Evolutionary conservation across 805 yeast species (phyloP).

Genomic region (Maudiozyma serrabonitensis): DNA sequence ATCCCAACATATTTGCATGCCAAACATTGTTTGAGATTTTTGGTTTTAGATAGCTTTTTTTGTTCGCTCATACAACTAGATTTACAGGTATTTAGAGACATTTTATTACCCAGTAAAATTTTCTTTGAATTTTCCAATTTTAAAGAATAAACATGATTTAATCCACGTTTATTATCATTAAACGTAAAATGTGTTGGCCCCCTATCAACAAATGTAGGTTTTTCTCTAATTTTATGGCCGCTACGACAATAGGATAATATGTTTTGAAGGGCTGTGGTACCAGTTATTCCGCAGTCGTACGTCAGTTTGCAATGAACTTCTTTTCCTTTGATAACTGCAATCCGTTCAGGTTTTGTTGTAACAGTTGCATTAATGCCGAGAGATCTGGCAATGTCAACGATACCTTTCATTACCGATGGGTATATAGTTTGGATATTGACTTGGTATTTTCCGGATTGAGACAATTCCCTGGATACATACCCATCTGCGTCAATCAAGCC

Average conservation of each 20-base stretch:
- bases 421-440: constrained; percentile 29
- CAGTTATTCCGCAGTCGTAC: constrained; percentile 19
- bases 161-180: constrained; percentile 11
- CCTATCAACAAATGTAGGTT: constrained; percentile 9
- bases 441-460: constrained; percentile 10
- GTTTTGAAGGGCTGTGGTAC: constrained; percentile 16
- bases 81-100: constrained; percentile 12
- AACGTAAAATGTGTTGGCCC: constrained; percentile 19
- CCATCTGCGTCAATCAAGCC: constrained; percentile 38
- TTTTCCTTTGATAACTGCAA: constrained; percentile 14
- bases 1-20: constrained; percentile 20
- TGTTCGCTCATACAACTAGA: constrained; percentile 14
- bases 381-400: constrained; percentile 34
- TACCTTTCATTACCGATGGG: constrained; percentile 29
- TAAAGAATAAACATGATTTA: constrained; percentile 15
- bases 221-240: constrained; percentile 14
- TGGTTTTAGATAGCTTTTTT: constrained; percentile 10
- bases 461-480: constrained; percentile 16
- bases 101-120: constrained; percentile 17
- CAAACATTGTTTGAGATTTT: constrained; percentile 15
- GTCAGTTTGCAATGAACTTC: constrained; percentile 20
- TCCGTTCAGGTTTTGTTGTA: constrained; percentile 20
- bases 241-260: constrained; percentile 20
- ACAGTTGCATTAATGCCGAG: constrained; percentile 33
- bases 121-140: constrained; percentile 11